Conservation (phyloP, 257 asterid species). For the Nicotiana noctiflora region DNA sequence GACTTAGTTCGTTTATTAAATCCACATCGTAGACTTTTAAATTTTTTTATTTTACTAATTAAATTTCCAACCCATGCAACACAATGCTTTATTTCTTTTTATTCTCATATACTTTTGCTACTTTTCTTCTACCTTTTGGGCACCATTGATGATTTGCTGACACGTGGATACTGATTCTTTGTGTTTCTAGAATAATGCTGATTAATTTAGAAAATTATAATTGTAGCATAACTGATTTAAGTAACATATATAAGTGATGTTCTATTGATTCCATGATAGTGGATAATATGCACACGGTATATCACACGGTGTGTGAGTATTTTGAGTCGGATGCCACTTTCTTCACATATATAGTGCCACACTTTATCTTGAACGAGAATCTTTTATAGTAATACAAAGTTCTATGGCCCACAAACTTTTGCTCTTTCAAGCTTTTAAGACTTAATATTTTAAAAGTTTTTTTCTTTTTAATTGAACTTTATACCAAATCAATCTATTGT, state of each 20-base stretch:
- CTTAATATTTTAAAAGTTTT: too few relatives aligned
- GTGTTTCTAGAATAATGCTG: neutral
- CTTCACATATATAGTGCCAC: neutral
- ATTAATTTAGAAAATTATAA: neutral
- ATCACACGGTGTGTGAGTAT: conserved; percentile 22
- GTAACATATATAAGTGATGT: neutral
- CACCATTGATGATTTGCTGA: neutral
- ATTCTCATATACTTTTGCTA: neutral
- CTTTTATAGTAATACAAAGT: too few relatives aligned
- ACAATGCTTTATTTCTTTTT: neutral
- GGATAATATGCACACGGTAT: conserved; percentile 25
- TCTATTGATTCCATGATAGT: neutral
- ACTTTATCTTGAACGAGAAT: too few relatives aligned
- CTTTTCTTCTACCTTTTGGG: neutral
- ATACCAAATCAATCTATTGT: too few relatives aligned
- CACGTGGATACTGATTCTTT: neutral
- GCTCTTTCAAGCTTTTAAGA: too few relatives aligned
- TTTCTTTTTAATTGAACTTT: too few relatives aligned
- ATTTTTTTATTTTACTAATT: neutral
- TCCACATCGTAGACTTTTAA: conserved; percentile 7
- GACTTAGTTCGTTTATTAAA: conserved; percentile 28
- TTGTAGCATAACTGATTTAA: neutral
- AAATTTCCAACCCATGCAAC: neutral
- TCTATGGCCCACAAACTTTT: too few relatives aligned
- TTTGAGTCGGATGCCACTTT: conserved; percentile 20